Percentiles rank a stretch among this genome's conserved stretches.
Conservation (phyloP, 345 rosid species). For the Corchorus capsularis region DNA sequence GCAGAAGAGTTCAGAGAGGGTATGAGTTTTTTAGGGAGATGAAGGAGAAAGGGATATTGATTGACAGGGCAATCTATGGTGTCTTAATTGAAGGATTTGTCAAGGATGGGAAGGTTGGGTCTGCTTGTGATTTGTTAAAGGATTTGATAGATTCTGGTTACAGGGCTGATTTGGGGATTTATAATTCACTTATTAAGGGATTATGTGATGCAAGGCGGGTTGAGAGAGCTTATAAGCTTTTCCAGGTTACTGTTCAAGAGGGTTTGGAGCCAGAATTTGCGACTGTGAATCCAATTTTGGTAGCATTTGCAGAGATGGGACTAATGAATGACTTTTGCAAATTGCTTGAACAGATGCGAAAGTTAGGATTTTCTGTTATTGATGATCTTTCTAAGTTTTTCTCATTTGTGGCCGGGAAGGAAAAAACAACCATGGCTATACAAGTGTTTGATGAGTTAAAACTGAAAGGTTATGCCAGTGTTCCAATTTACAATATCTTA, state of each 20-base stretch:
- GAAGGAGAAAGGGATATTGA: constrained; percentile 68
- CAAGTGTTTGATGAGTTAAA: constrained; percentile 63
- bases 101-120: constrained; percentile 58
- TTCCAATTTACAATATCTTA: constrained; percentile 58
- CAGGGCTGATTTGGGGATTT: constrained; percentile 78
- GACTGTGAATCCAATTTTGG: constrained; percentile 74
- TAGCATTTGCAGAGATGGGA: constrained; percentile 57
- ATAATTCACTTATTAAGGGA: constrained; percentile 78
- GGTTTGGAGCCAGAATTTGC: constrained; percentile 67
- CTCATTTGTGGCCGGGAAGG: constrained; percentile 49
- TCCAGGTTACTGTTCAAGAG: constrained; percentile 54
- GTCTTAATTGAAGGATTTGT: constrained; percentile 75
- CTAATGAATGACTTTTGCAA: constrained; percentile 50
- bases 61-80: constrained; percentile 68
- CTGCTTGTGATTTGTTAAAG: constrained; percentile 70
- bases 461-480: constrained; percentile 57
- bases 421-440: constrained; percentile 51
- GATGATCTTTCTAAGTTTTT: constrained; percentile 65
- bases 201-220: constrained; percentile 58
- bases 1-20: constrained; percentile 56
- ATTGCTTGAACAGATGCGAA: constrained; percentile 60
- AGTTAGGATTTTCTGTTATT: constrained; percentile 50
- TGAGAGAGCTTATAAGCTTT: constrained; percentile 77
- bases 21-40: constrained; percentile 70
- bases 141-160: constrained; percentile 87